A percentile compares a stretch with the other conserved stretches of the same genome.
Evolutionary conservation across 2,329 filamentous ascomycete genomes (phyloP).

Genomic region (Aaosphaeria arxii): DNA sequence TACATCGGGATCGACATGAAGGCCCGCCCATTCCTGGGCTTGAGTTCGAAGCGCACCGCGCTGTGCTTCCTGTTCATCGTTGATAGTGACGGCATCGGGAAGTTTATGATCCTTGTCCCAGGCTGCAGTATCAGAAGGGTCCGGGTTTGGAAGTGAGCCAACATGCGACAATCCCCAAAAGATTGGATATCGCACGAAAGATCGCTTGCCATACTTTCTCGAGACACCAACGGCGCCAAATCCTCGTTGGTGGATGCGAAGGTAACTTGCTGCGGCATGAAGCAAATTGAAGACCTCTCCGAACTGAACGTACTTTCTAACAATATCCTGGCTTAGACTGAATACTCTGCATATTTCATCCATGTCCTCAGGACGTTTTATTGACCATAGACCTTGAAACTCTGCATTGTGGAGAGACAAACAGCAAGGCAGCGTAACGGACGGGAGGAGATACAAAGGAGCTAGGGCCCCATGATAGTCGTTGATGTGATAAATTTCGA

Average conservation of each 20-base stretch:
- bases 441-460: conserved; percentile 62
- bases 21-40: conserved; percentile 65
- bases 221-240: conserved; percentile 67
- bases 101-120: conserved; percentile 56
- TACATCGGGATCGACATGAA: conserved; percentile 58
- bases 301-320: conserved; percentile 62
- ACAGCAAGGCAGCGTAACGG: conserved; percentile 61
- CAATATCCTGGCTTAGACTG: conserved; percentile 57
- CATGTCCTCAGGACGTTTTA: conserved; percentile 59
- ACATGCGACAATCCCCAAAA: conserved; percentile 66
- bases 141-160: conserved; percentile 60
- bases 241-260: conserved; percentile 64
- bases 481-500: conserved; percentile 66
- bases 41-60: conserved; percentile 56
- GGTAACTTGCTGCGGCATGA: conserved; percentile 64
- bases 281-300: conserved; percentile 68
- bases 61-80: conserved; percentile 53
- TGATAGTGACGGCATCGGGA: conserved; percentile 50
- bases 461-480: conserved; percentile 62
- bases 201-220: conserved; percentile 66
- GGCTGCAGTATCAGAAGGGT: conserved; percentile 62
- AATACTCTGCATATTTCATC: conserved; percentile 64
- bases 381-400: conserved; percentile 67
- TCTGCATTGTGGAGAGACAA: conserved; percentile 68
- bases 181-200: conserved; percentile 65